Conservation (phyloP, 805 yeast genomes). For the Monosporozyma servazzii region DNA sequence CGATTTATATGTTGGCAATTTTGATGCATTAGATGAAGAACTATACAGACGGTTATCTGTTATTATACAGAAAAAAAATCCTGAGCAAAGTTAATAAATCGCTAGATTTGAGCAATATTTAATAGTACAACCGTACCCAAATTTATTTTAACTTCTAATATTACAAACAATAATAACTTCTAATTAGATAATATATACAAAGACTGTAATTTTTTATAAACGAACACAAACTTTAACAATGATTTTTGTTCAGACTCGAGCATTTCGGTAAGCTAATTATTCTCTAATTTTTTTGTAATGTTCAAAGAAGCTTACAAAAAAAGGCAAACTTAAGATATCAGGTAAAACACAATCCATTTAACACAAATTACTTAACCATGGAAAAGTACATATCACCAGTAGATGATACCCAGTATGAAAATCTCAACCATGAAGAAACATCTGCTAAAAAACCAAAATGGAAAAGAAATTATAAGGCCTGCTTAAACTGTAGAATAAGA, state of each 20-base stretch:
- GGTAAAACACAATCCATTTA: background rate
- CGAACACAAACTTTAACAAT: background rate
- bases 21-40: slow-evolving; percentile 27
- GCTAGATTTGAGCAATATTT: background rate
- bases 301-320: background rate
- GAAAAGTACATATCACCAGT: too few species aligned
- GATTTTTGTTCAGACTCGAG: background rate
- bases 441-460: slow-evolving; percentile 24
- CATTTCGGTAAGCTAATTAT: background rate
- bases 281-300: background rate
- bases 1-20: slow-evolving; percentile 22
- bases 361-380: background rate
- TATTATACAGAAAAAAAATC: background rate
- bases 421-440: background rate
- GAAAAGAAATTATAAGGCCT: slow-evolving; percentile 70
- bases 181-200: background rate
- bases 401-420: too few species aligned
- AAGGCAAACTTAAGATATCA: background rate
- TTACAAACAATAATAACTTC: background rate
- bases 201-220: background rate
- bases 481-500: slow-evolving; percentile 73
- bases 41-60: slow-evolving; percentile 20
- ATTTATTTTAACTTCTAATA: background rate
- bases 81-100: background rate
- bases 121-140: background rate